Evolutionary conservation across 2,329 filamentous ascomycete species (phyloP), one percentile per base, ranked within the genome.

Genomic region (Ampelomyces quisqualis): DNA sequence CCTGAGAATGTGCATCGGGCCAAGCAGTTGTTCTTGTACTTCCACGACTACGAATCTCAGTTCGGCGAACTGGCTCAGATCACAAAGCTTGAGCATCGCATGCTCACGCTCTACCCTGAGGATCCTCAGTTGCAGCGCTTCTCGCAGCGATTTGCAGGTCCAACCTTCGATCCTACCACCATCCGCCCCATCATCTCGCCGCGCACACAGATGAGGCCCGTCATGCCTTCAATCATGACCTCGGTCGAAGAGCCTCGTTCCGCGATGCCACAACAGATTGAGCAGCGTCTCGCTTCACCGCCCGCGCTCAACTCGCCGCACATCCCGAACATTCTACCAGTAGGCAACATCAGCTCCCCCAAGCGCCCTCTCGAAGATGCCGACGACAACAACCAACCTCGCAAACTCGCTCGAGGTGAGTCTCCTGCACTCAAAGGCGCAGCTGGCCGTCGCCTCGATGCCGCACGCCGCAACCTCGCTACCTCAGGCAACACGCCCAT

Each of bases 11-110:
- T 85, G 1, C 70, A 77, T 39, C 93, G 90, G 61, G 82, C 90
- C 7, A 94, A 93, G 65, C 81, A 86, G 1, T 79, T 98, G 1
- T 95, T 95, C 59, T 77, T 83, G 2, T 97, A 91, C 70, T 91
- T 98, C 67, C 91, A 98, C 70, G 86, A 90, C 56, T 95, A 95
- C 64, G 93, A 98, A 71, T 90, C 90, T 8, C 84, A 90, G 51
- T 98, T 90, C 60, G 93, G 94, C 40, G 93, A 98, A 64, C 78
- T 97, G 4, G 82, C 86, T 5, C 90, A 97, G 58, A 89, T 98
- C 38, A 82, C 84, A 51, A 93, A 94, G 64, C 77, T 98, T 11
- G 94, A 98, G 69, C 85, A 85, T 58, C 84, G 93, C 32, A 97
- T 98, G 90, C 80, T 81, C 15, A 90, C 95, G 60, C 77, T 96